Percentiles rank a stretch among this genome's conserved stretches.
Evolutionary conservation across 108 stramenopile genomes (phyloP).

Genomic region (Fistulifera solaris): DNA sequence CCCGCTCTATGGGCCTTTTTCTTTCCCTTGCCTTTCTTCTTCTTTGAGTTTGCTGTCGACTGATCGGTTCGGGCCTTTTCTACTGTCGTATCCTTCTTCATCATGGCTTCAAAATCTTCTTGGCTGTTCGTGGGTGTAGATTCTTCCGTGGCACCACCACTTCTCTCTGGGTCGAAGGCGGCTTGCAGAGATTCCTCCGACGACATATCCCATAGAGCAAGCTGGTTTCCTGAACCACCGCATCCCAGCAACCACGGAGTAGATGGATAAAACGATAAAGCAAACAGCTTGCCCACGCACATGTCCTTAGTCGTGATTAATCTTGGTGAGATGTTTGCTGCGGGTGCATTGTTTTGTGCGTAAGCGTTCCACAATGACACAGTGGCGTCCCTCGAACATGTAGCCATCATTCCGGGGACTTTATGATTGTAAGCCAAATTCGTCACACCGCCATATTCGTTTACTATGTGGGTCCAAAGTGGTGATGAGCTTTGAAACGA

Average conservation of each 20-base stretch:
- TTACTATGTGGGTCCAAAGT: constrained; percentile 77
- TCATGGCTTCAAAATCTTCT: constrained; percentile 66
- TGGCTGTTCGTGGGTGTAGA: constrained; percentile 6
- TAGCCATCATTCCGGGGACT: constrained; percentile 86
- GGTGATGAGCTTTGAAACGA: constrained; percentile 71
- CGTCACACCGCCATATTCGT: constrained; percentile 81
- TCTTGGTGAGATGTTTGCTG: constrained; percentile 18
- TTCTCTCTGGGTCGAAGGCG: constrained; percentile 41
- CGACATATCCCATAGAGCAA: constrained; percentile 90
- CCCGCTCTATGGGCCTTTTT: constrained; percentile 32
- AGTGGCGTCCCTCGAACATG: constrained; percentile 83
- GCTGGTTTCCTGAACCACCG: constrained; percentile 82
- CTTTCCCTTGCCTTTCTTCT: constrained; percentile 58
- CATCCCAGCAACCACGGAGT: constrained; percentile 82
- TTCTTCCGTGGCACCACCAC: not conserved
- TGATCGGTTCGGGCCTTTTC: constrained; percentile 20
- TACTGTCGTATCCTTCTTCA: constrained; percentile 32
- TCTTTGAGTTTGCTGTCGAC: constrained; percentile 28
- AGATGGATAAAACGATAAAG: constrained; percentile 76
- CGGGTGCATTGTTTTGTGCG: constrained; percentile 17
- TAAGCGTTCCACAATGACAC: constrained; percentile 91
- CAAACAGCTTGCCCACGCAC: constrained; percentile 83
- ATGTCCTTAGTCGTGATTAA: constrained; percentile 77
- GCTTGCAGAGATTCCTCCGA: constrained; percentile 61
- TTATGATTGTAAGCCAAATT: constrained; percentile 75